Conservation (phyloP, 2,329 filamentous ascomycete genomes). For the Aspergillus brasiliensis region DNA sequence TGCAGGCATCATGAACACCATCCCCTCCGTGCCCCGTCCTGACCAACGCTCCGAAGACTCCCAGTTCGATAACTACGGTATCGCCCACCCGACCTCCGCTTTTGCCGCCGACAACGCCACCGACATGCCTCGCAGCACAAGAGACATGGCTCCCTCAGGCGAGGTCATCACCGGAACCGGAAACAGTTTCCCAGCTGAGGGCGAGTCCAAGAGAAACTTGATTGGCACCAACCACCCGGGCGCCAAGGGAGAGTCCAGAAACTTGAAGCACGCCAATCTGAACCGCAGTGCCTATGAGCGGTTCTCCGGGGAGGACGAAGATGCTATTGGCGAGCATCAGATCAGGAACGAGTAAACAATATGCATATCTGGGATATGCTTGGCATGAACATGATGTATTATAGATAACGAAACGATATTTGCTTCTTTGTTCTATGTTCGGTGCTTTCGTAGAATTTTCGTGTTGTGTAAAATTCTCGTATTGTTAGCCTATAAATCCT, state of each 20-base stretch:
- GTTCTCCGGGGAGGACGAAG: conserved; percentile 40
- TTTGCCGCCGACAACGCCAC: conserved; percentile 52
- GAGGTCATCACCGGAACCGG: conserved; percentile 48
- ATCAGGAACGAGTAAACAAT: conserved; percentile 22
- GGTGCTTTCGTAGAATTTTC: neutral
- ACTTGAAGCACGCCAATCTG: conserved; percentile 42
- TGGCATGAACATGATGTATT: neutral
- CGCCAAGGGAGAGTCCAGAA: conserved; percentile 41
- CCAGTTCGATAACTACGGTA: conserved; percentile 37
- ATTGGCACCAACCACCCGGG: conserved; percentile 35
- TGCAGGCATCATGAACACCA: conserved; percentile 47
- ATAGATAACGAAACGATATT: neutral
- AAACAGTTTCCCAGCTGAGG: conserved; percentile 38
- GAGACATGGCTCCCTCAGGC: conserved; percentile 37
- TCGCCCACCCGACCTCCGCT: conserved; percentile 40
- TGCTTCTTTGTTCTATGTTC: neutral
- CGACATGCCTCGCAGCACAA: conserved; percentile 46
- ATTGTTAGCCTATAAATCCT: conserved; percentile 60
- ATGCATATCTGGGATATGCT: neutral
- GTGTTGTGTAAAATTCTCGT: too few species aligned
- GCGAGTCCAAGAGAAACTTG: conserved; percentile 40
- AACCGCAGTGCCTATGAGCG: conserved; percentile 42
- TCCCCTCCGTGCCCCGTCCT: conserved; percentile 53
- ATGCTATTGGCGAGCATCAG: conserved; percentile 35
- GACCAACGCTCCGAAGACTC: conserved; percentile 44